Percentiles rank a stretch among this genome's conserved stretches.
phyloP scores from a whole-genome alignment of 148 eudicot genomes.

The Heliosperma pusillum region DNA sequence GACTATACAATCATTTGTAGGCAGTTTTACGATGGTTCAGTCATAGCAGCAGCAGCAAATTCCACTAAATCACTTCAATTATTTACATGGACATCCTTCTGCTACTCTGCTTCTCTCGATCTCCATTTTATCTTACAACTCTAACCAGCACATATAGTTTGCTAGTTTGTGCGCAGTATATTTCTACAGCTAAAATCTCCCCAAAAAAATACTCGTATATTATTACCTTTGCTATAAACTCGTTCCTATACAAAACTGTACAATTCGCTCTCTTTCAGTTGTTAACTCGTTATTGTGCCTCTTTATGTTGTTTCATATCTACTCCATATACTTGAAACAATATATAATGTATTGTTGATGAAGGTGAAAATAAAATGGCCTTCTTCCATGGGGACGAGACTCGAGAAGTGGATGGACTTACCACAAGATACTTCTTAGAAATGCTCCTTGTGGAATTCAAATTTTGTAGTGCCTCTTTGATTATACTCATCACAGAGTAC shows the following conservation, averaged over 20 bases:
- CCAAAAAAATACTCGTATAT: background rate
- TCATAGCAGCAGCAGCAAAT: conserved; percentile 11
- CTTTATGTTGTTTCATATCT: conserved; percentile 2
- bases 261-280: conserved; percentile 16
- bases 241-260: conserved; percentile 26
- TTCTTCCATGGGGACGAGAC: conserved; percentile 3
- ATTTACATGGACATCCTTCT: conserved; percentile 16
- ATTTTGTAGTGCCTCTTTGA: conserved; percentile 89
- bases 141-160: background rate
- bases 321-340: conserved; percentile 1
- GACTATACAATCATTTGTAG: background rate
- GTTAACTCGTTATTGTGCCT: conserved; percentile 1
- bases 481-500: conserved; percentile 69
- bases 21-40: background rate
- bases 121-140: conserved; percentile 7
- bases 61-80: conserved; percentile 11
- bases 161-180: conserved; percentile 20
- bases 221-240: background rate
- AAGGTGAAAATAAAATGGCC: conserved; percentile 13
- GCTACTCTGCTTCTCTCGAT: conserved; percentile 5
- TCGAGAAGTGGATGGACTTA: conserved; percentile 8
- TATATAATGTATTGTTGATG: conserved; percentile 11
- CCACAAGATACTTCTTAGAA: conserved; percentile 41
- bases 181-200: background rate
- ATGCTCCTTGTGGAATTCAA: conserved; percentile 94